These are phyloP conservation scores for Capillidium heterosporum DNA, from an alignment of 371 early-diverging fungal genomes.

Conservation along the genomic window DNA sequence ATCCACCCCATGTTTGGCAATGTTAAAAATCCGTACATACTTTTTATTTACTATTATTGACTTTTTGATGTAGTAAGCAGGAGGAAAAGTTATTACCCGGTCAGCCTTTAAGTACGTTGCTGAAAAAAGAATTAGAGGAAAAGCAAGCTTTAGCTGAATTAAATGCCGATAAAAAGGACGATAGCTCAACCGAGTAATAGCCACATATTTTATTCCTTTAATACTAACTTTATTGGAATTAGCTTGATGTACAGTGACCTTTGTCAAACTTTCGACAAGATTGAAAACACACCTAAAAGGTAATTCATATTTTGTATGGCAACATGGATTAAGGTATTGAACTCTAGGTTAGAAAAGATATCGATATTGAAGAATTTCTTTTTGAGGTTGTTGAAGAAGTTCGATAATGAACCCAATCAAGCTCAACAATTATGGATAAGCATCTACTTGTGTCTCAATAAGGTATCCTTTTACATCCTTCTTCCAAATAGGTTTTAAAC, in stretches of 20 bases:
- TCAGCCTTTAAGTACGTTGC: too few species aligned
- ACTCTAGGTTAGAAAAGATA: neutral
- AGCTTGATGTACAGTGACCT: conserved; percentile 48
- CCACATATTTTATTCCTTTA: too few species aligned
- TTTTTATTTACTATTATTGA: too few species aligned
- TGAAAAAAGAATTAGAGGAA: too few species aligned
- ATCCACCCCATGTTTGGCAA: too few species aligned
- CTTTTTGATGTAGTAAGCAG: too few species aligned
- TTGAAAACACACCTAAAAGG: neutral
- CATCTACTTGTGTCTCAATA: neutral
- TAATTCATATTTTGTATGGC: neutral
- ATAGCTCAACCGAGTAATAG: too few species aligned
- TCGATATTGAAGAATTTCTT: neutral
- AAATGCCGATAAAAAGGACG: too few species aligned
- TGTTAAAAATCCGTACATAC: too few species aligned
- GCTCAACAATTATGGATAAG: neutral
- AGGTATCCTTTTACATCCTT: neutral
- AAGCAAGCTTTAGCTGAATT: too few species aligned
- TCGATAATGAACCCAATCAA: neutral
- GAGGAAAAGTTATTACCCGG: too few species aligned
- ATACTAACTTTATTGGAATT: conserved; percentile 70
- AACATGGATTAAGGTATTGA: neutral
- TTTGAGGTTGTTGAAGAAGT: neutral
- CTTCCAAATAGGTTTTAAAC: neutral
- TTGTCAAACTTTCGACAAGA: conserved; percentile 26